phyloP scores from a whole-genome alignment of 2,329 filamentous ascomycete species.

The Ophiostoma piceae region DNA sequence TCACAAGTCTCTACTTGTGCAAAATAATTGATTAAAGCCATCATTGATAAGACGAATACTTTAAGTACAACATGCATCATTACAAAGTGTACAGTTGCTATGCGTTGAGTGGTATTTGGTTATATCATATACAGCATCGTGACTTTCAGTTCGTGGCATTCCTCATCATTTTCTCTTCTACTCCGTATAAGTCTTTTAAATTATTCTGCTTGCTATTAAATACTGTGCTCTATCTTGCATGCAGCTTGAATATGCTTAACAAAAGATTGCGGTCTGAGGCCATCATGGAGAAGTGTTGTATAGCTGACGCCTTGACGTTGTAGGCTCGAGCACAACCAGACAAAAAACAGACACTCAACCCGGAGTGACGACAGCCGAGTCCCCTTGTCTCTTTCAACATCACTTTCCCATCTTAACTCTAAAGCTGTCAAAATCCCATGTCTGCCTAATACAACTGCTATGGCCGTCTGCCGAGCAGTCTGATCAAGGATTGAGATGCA shows the following conservation, averaged over 20 bases:
- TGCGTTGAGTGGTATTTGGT: background rate
- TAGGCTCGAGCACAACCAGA: background rate
- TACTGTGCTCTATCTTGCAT: background rate
- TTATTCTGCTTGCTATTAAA: too few species aligned
- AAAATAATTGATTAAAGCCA: background rate
- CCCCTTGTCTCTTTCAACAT: background rate
- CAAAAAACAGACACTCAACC: background rate
- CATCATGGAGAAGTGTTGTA: background rate
- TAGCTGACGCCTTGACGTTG: background rate
- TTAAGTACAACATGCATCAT: background rate
- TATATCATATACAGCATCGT: background rate
- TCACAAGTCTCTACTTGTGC: background rate
- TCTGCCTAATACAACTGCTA: background rate
- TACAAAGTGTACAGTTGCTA: background rate
- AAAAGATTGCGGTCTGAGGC: background rate
- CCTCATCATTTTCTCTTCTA: too few species aligned
- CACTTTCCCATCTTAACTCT: background rate
- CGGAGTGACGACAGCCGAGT: background rate
- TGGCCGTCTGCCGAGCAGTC: constrained; percentile 1
- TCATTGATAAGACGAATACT: background rate
- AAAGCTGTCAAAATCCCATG: background rate
- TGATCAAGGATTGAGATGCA: background rate
- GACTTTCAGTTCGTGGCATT: too few species aligned
- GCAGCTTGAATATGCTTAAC: background rate
- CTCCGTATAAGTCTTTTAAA: too few species aligned